Base-by-base conservation (phyloP, 129 eudicot genomes). In the Kitagawia praeruptora region DNA sequence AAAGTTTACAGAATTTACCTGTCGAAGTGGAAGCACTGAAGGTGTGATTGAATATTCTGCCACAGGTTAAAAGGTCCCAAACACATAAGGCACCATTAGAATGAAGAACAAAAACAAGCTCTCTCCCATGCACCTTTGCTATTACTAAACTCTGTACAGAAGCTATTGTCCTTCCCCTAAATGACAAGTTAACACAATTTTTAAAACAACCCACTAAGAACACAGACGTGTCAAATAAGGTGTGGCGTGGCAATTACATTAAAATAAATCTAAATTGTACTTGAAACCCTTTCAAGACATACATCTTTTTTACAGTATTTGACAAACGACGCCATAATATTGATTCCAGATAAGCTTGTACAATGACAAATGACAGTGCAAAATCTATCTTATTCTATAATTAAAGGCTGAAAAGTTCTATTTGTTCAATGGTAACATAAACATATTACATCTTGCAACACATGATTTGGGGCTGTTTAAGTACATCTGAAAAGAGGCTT, bases 81-180 rank as follows among this genome's bases (percentile, higher is more conserved):
- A 95, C 85, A 74, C 84, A 87, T 74, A 95, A 69, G 66, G 73
- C 80, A 76, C 99, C 97, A 92, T 95, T 97, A 80, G 88, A 86
- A 85, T 95, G 97, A 76, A 95, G 92, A 82, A 92, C 94, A 86
- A 89, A 67, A 48, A 92, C 87, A 83, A 89, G 84, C 79, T 85
- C 87, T 83, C 82, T 87, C 78, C 87, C 89, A 70, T 87, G 83
- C 75, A 90, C 78, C 85, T 86, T 90, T 53, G 86, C 84, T 28
- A 90, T 74, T 77, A 76, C 85, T 77, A 92, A 58, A 85, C 85
- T 92, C 88, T 75, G 87, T 80, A 95, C 97, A 42, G 91, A 78
- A 71, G 97, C 94, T 56, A 86, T 80, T 10, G 74, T 72, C 79
- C 88, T 89, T 40, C 88, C 80, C 89, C 99, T 92, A 85, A 28